Percentiles rank a stretch among this genome's conserved stretches.
Evolutionary conservation across 2,329 filamentous ascomycete species (phyloP).

Genomic region (Pestalotiopsis sp.): DNA sequence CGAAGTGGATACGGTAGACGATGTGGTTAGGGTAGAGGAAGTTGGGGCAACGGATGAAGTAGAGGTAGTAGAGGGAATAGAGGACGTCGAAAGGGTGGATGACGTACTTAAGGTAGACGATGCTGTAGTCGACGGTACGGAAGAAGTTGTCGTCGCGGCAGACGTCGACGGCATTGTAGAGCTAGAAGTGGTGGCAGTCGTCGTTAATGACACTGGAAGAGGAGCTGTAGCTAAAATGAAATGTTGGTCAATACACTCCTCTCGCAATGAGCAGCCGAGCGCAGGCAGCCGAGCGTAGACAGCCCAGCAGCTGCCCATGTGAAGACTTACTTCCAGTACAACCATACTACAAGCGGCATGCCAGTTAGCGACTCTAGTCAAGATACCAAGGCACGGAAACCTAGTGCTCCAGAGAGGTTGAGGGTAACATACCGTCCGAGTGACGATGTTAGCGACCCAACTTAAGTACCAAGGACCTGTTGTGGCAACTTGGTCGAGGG

Average conservation of each 20-base stretch:
- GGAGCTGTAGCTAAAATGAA: not conserved
- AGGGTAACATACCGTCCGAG: not conserved
- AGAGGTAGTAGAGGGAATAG: not conserved
- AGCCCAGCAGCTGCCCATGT: too few species aligned
- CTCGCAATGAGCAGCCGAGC: not conserved
- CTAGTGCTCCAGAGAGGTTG: not conserved
- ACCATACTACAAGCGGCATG: not conserved
- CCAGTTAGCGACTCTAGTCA: not conserved
- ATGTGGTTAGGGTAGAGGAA: not conserved
- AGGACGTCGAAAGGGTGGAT: not conserved
- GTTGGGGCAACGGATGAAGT: not conserved
- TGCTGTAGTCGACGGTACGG: too few species aligned
- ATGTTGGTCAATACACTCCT: not conserved
- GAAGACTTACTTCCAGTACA: slow-evolving; percentile 3
- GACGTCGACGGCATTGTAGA: not conserved
- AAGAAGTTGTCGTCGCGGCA: too few species aligned
- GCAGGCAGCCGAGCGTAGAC: not conserved
- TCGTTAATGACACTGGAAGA: not conserved
- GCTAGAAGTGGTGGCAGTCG: not conserved
- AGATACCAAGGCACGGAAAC: not conserved
- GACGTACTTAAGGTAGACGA: not conserved
- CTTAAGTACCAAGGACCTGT: not conserved
- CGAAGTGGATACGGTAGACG: not conserved
- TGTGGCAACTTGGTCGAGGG: not conserved
- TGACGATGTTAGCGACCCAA: not conserved